A percentile compares a stretch with the other conserved stretches of the same genome.
phyloP scores from a whole-genome alignment of 1,284 basidiomycete species.

The Fomitopsis palustris region DNA sequence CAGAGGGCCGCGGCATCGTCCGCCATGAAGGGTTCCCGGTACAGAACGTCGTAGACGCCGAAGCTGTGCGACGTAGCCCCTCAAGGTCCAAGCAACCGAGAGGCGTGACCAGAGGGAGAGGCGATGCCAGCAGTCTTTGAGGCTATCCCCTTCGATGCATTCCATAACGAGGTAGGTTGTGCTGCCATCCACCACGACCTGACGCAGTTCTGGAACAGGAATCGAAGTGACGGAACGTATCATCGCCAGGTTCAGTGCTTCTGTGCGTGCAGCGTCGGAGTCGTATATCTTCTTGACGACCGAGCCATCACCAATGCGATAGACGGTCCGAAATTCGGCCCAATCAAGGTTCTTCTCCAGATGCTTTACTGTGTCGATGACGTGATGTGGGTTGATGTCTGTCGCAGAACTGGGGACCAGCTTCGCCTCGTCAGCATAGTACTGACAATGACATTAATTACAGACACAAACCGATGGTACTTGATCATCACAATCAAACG shows the following conservation, averaged over 20 bases:
- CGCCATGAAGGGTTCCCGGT: neutral
- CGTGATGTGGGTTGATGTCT: too few species aligned
- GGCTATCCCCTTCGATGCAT: slow-evolving; percentile 2
- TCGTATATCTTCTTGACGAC: too few species aligned
- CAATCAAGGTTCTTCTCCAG: too few species aligned
- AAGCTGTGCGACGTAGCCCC: slow-evolving; percentile 15
- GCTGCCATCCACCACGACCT: neutral
- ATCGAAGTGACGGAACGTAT: neutral
- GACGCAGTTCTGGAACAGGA: neutral
- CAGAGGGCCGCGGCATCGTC: slow-evolving; percentile 15
- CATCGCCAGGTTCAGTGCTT: neutral
- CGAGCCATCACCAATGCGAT: too few species aligned
- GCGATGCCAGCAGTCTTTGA: neutral
- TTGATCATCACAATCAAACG: too few species aligned
- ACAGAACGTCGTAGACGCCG: neutral
- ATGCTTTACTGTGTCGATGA: too few species aligned
- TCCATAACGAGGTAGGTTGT: slow-evolving; percentile 6
- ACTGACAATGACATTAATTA: too few species aligned
- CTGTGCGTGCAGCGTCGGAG: neutral
- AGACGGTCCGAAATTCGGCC: too few species aligned
- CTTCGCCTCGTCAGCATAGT: too few species aligned
- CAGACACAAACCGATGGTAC: too few species aligned
- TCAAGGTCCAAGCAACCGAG: slow-evolving; percentile 13
- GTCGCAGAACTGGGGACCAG: too few species aligned
- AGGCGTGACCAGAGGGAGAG: slow-evolving; percentile 1